Evolutionary conservation across 352 stramenopile genomes (phyloP).

Genomic region (Phytophthora sojae): DNA sequence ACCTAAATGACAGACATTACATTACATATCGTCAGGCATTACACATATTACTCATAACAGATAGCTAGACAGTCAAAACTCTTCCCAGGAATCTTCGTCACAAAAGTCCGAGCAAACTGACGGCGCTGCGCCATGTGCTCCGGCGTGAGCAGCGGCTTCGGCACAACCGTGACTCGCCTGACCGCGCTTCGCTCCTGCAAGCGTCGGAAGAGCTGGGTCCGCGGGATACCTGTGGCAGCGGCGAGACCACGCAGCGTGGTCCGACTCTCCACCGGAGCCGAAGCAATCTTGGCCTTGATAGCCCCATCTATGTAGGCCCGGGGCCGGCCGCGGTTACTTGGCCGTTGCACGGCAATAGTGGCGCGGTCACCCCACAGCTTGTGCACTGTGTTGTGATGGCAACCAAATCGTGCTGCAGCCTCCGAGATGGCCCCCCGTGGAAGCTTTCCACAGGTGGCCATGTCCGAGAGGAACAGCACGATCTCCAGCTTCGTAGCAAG

Average conservation of each 20-base stretch:
- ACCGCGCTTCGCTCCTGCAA: background rate
- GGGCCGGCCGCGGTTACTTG: background rate
- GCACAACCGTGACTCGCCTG: background rate
- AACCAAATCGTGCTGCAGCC: background rate
- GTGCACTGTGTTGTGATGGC: background rate
- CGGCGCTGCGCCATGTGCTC: background rate
- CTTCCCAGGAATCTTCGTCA: background rate
- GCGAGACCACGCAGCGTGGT: constrained; percentile 1
- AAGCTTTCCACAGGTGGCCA: background rate
- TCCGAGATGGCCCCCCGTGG: background rate
- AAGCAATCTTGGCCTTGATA: background rate
- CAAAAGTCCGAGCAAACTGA: background rate
- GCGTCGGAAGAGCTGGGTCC: background rate
- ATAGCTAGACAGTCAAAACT: background rate
- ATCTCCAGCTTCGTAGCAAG: background rate
- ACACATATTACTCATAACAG: background rate
- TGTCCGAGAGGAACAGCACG: background rate
- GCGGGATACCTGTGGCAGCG: too few relatives aligned
- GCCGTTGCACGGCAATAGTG: background rate
- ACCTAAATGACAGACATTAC: background rate
- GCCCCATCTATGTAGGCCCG: background rate
- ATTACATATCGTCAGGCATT: background rate
- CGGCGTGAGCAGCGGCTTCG: background rate
- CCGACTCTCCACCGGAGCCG: background rate
- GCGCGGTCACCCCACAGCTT: background rate